Conservation (phyloP, 2,329 filamentous ascomycete species). For the Aspergillus uvarum region DNA sequence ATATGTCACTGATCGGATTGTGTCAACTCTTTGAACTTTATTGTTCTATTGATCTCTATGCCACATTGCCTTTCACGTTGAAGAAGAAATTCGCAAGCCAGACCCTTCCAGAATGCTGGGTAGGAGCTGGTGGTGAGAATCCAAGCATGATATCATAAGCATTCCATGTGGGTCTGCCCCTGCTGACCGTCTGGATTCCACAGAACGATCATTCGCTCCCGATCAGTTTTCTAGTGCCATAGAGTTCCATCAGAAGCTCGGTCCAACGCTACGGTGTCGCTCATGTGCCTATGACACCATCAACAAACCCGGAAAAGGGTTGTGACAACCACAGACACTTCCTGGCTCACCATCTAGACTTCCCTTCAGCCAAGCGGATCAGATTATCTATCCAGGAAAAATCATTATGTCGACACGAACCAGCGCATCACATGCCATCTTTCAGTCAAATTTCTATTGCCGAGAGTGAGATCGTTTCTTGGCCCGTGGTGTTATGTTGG, state of each 20-base stretch:
- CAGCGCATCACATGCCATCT: no score
- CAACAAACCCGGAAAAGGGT: background rate
- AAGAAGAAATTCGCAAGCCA: background rate
- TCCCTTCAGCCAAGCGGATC: background rate
- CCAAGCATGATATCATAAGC: background rate
- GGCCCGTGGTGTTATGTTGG: background rate
- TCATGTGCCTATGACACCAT: background rate
- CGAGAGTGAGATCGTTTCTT: background rate
- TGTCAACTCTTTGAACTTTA: no score
- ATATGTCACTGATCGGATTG: background rate
- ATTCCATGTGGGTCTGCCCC: background rate
- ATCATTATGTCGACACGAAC: no score
- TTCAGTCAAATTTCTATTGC: background rate
- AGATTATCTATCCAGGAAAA: background rate
- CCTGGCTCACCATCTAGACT: background rate
- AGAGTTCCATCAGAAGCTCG: background rate
- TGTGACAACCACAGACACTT: background rate
- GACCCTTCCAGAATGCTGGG: background rate
- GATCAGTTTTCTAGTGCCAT: background rate
- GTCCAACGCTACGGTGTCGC: background rate
- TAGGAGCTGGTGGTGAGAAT: background rate
- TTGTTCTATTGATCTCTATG: no score
- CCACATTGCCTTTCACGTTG: background rate
- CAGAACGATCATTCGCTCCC: background rate
- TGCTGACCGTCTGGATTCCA: background rate